phyloP scores from a whole-genome alignment of 495 filamentous ascomycete genomes.

The Aspergillus bridgeri region DNA sequence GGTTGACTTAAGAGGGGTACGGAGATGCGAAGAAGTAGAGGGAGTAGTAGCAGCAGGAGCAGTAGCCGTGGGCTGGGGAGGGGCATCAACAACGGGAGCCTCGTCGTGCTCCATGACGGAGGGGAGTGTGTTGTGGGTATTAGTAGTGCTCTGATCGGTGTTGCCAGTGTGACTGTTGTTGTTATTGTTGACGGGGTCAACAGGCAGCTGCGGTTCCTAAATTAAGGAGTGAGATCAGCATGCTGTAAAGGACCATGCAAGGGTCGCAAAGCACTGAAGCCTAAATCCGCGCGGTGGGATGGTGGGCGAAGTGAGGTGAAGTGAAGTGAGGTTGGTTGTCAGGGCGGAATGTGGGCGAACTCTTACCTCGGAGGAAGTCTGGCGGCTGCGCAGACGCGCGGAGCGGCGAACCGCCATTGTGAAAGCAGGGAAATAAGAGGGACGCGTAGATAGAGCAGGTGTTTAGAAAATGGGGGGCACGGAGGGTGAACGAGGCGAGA shows the following conservation, averaged over 20 bases:
- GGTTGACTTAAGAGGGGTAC: conserved; percentile 10
- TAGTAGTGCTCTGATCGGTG: conserved; percentile 3
- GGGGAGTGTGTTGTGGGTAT: conserved; percentile 19
- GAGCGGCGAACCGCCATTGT: conserved; percentile 41
- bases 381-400: conserved; percentile 34
- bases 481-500: background rate
- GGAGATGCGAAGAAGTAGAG: conserved; percentile 4
- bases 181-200: conserved; percentile 8
- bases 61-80: background rate
- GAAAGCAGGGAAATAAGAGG: background rate
- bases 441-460: background rate
- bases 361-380: conserved; percentile 30
- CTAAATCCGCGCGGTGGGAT: background rate
- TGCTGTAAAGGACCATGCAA: conserved; percentile 7
- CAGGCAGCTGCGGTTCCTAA: conserved; percentile 17
- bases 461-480: background rate
- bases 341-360: conserved; percentile 5
- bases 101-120: conserved; percentile 43
- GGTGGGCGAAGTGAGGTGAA: background rate
- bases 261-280: conserved; percentile 4
- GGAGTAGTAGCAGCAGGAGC: background rate
- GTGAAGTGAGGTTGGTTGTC: background rate
- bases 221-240: conserved; percentile 12
- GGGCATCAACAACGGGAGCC: conserved; percentile 6
- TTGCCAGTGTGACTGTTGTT: conserved; percentile 12